phyloP scores from a whole-genome alignment of 1,284 basidiomycete genomes.

The Neolentinus lepideus region DNA sequence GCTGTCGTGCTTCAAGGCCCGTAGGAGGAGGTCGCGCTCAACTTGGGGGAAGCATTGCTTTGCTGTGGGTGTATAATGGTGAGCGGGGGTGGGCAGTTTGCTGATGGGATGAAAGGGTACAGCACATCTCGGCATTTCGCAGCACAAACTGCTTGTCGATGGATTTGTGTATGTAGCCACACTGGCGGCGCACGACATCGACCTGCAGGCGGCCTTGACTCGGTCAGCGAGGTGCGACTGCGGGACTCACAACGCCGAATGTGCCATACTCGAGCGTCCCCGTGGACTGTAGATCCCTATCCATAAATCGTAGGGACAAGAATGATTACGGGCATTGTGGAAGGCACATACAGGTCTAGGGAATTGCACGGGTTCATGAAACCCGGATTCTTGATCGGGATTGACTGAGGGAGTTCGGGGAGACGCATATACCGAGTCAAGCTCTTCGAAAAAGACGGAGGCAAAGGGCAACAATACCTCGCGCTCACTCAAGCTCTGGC shows the following conservation, averaged over 20 bases:
- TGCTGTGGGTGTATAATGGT: conserved; percentile 6
- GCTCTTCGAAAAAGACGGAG: no score
- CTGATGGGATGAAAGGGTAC: background rate
- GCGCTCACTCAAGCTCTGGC: no score
- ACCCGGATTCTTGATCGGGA: no score
- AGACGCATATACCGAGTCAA: no score
- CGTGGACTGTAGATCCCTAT: conserved; percentile 58
- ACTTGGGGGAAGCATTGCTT: conserved; percentile 78
- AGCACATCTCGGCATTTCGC: conserved; percentile 55
- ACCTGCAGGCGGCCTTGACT: conserved; percentile 47
- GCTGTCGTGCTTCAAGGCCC: conserved; percentile 45
- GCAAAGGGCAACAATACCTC: no score
- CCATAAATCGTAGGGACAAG: conserved; percentile 52
- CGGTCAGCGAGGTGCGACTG: conserved; percentile 4
- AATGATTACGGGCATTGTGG: no score
- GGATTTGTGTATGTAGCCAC: conserved; percentile 80
- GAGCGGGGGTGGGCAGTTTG: background rate
- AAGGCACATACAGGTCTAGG: no score
- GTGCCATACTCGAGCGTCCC: conserved; percentile 79
- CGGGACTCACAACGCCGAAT: conserved; percentile 61
- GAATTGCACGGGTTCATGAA: no score
- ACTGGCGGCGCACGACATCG: conserved; percentile 69
- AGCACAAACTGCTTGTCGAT: conserved; percentile 67
- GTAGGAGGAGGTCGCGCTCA: conserved; percentile 70
- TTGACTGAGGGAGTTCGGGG: no score